phyloP scores from a whole-genome alignment of 2,329 filamentous ascomycete genomes.

The Colletotrichum incanum region DNA sequence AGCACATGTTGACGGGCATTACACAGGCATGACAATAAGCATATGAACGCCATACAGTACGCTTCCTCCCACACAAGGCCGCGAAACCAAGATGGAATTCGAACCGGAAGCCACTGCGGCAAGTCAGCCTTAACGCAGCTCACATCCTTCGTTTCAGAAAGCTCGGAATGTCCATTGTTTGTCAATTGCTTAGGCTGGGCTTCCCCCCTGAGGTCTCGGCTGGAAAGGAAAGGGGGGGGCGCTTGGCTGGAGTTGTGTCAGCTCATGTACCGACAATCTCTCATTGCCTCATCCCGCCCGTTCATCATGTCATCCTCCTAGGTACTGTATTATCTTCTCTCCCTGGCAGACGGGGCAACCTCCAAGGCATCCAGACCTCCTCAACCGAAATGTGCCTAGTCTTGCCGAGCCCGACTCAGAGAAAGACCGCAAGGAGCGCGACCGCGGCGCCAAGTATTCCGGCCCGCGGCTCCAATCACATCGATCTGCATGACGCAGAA shows the following conservation, averaged over 20 bases:
- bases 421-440: constrained; percentile 3
- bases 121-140: neutral
- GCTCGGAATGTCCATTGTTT: neutral
- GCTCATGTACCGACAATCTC: constrained; percentile 25
- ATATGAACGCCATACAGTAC: neutral
- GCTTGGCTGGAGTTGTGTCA: neutral
- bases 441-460: constrained; percentile 38
- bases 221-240: neutral
- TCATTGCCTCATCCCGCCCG: constrained; percentile 30
- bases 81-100: neutral
- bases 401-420: constrained; percentile 24
- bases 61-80: neutral
- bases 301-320: constrained; percentile 27
- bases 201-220: neutral
- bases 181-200: neutral
- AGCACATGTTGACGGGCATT: neutral
- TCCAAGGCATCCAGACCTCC: neutral
- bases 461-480: constrained; percentile 38
- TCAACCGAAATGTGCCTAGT: constrained; percentile 28
- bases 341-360: neutral
- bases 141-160: constrained; percentile 2
- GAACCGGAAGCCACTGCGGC: neutral
- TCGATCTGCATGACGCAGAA: constrained; percentile 43
- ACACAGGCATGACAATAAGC: neutral
- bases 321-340: neutral